A percentile compares a stretch with the other conserved stretches of the same genome.
Conservation (phyloP, 768 basidiomycete genomes). For the Porphyrellus cyaneotinctus region DNA sequence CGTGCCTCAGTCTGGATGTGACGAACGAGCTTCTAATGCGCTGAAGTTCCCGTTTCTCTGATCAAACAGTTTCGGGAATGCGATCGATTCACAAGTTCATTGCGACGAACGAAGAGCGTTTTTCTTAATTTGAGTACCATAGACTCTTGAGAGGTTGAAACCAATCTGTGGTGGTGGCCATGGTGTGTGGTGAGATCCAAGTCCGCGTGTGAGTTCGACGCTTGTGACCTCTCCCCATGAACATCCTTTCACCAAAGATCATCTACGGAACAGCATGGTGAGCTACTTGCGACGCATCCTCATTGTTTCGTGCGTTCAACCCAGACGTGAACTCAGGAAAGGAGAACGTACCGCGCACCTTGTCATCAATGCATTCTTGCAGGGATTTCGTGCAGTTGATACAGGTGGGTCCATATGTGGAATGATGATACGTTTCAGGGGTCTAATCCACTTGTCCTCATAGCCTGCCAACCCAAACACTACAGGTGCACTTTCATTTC, state of each 20-base stretch:
- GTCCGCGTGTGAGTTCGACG: conserved; percentile 15
- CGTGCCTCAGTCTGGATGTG: too few relatives aligned
- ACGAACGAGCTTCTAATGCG: too few relatives aligned
- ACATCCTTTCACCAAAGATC: conserved; percentile 38
- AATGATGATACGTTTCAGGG: conserved; percentile 9
- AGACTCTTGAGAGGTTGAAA: too few relatives aligned
- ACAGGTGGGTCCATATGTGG: conserved; percentile 51
- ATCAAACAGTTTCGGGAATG: too few relatives aligned
- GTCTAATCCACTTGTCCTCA: conserved; percentile 3
- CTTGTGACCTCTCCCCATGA: conserved; percentile 21
- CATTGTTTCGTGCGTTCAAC: neutral
- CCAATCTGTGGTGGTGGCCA: too few relatives aligned
- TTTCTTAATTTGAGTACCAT: too few relatives aligned
- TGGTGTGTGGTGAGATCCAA: neutral
- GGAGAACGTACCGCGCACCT: conserved; percentile 64
- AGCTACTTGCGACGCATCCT: conserved; percentile 10
- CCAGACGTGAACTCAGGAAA: conserved; percentile 51
- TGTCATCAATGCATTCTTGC: conserved; percentile 66
- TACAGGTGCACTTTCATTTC: conserved; percentile 45
- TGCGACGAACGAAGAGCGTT: too few relatives aligned
- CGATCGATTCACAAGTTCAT: too few relatives aligned
- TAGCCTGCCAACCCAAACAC: conserved; percentile 70
- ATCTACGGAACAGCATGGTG: conserved; percentile 66
- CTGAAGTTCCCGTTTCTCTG: too few relatives aligned
- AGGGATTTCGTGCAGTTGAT: conserved; percentile 79